phyloP scores from a whole-genome alignment of 306 rosid species.

The Sophora flavescens region DNA sequence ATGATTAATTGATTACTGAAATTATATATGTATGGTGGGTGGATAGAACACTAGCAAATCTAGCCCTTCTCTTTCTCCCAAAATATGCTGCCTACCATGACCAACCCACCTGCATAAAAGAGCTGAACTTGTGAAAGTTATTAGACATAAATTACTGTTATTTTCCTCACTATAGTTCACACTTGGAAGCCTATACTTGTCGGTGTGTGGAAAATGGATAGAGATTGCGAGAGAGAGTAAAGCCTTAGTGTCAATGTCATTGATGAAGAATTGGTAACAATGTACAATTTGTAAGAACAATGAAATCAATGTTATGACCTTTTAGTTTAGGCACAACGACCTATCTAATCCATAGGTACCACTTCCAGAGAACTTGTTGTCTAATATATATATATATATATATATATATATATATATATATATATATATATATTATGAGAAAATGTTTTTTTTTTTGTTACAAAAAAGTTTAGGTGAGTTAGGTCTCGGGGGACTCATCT shows the following conservation, averaged over 20 bases:
- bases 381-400: not conserved
- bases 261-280: constrained; percentile 23
- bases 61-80: constrained; percentile 43
- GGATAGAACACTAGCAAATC: constrained; percentile 33
- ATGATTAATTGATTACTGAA: constrained; percentile 50
- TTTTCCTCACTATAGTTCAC: constrained; percentile 36
- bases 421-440: constrained; percentile 27
- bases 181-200: constrained; percentile 46
- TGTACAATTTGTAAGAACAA: constrained; percentile 10
- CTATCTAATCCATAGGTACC: not conserved
- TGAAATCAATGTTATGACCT: constrained; percentile 37
- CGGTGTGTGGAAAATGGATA: constrained; percentile 38
- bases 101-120: constrained; percentile 46
- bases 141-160: constrained; percentile 46
- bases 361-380: constrained; percentile 31
- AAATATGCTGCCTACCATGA: constrained; percentile 52
- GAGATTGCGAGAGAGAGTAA: constrained; percentile 1
- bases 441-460: too few relatives aligned
- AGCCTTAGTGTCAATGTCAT: constrained; percentile 48
- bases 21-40: constrained; percentile 45
- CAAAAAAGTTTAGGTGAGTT: too few relatives aligned
- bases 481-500: too few relatives aligned
- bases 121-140: constrained; percentile 46
- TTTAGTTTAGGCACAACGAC: constrained; percentile 25
- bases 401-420: too few relatives aligned